Base-by-base conservation (phyloP, 192 early-diverging fungal species). In the Paraglomus occultum region DNA sequence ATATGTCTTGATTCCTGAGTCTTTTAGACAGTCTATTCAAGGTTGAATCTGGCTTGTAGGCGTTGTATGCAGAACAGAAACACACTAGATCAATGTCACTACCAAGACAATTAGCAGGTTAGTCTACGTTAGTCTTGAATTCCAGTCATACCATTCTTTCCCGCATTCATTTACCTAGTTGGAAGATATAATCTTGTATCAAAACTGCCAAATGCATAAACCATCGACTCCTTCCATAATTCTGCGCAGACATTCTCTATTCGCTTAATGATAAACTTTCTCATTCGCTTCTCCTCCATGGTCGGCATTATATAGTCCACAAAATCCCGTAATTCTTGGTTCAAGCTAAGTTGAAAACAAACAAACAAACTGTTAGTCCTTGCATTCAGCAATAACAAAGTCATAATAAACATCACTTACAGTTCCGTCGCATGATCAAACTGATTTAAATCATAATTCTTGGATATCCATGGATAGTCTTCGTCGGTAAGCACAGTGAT, bases 131-230 rank as follows among this genome's bases (percentile, higher is more conserved):
- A 58, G 42, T 70, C 73, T 8, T 83, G 58, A 68, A 80, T 79
- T 12, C 76, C 55, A 17, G 22, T 42, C 10, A 3, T 38, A 14
- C 10, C 40, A 14, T 80, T n/a, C n/a, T n/a, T 73, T 10, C 78
- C 77, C 20, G 74, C 44, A 73, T 89, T 88, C 18, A 87, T 80
- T 79, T 92, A 94, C 76, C 92, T 91, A 49, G 92, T 84, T 2
- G 95, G 95, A 22, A 98, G 78, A 73, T 93, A 98, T 6, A 97
- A 72, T 40, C 80, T 80, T 0, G 96, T 95, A n/a, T 84, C 83
- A 72, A 93, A 98, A 70, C 90, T 92, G 9, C 96, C 96, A 87
- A 95, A 98, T 18, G 89, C 87, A 1, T 81, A 60, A 8, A 91
- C 77, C 17, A 71, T 54, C 5, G 80, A 80, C 1, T 78, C 63